Base-by-base conservation (phyloP, 139 green algal genomes). In the Desmodesmus armatus region DNA sequence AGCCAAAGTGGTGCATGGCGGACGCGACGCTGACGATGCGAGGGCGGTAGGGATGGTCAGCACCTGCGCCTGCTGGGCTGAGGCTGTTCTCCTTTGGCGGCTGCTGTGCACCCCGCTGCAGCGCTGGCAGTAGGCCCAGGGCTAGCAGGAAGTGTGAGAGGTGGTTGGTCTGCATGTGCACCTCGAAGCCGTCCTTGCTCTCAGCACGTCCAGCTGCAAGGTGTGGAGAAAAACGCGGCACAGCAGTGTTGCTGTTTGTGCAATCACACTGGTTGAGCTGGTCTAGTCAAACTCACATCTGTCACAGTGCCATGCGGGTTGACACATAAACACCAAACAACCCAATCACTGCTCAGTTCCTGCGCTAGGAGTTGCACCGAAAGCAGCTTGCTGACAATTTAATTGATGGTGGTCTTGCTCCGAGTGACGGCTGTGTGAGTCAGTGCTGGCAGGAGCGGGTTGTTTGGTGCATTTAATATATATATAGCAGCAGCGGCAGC, bases 121-220 rank as follows among this genome's bases (percentile, higher is more conserved):
- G 80, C 17, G 80, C 72, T 3, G 95, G 94, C 71, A 98, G 83
- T 60, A 97, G 89, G 53, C 92, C 84, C 40, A 97, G 78, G 0
- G 93, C 96, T 27, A 98, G 89, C 55, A 96, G 89, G 86, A 95
- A 97, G 79, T 95, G 94, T 19, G 89, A 92, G 37, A 98, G 80
- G 89, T 96, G 90, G 91, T 98, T 98, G 71, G 90, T 94, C 17
- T 88, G 93, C 88, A 97, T 92, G 88, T 98, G 95, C 27, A 87
- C 53, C 80, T 98, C 95, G 67, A 96, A 92, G 7, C 94, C 95
- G 74, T 97, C 93, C 1, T 27, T 11, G 1, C 92, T 96, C 43
- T 90, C 78, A 65, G 84, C 37, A 49, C 92, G 83, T 2, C 78
- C 82, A n/a, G 63, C 94, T 93, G 91, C 55, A 55, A 23, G 33